phyloP scores from a whole-genome alignment of 176 grass and related monocot genomes.

The Hsuehochloa calcarea region DNA sequence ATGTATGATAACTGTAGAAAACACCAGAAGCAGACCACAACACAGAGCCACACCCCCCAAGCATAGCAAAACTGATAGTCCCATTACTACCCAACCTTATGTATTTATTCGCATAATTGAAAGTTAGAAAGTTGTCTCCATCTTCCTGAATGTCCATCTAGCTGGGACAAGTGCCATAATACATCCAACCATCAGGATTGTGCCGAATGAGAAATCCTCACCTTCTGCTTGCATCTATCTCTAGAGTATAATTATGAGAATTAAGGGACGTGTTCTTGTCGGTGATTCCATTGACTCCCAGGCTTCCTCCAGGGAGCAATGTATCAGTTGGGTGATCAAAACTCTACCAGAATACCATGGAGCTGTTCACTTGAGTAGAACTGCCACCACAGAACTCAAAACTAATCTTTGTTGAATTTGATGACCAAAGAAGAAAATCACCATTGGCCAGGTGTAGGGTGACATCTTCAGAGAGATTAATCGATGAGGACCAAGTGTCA shows the following conservation, averaged over 20 bases:
- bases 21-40: constrained; percentile 18
- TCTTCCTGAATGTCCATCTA: constrained; percentile 19
- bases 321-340: constrained; percentile 25
- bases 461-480: background rate
- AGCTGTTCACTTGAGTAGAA: constrained; percentile 18
- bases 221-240: background rate
- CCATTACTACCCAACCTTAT: background rate
- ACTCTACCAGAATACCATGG: constrained; percentile 30
- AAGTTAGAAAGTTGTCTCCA: background rate
- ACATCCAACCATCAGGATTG: background rate
- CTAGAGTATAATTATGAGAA: background rate
- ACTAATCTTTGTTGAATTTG: background rate
- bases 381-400: background rate
- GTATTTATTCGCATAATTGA: background rate
- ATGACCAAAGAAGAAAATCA: background rate
- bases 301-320: background rate
- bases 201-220: background rate
- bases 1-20: background rate
- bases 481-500: background rate
- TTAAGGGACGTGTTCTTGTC: background rate
- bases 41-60: background rate
- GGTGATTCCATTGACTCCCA: constrained; percentile 18
- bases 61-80: background rate
- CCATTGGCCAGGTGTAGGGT: background rate
- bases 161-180: background rate